Evolutionary conservation across 1,284 basidiomycete genomes (phyloP).

Genomic region (Papiliotrema terrestris): DNA sequence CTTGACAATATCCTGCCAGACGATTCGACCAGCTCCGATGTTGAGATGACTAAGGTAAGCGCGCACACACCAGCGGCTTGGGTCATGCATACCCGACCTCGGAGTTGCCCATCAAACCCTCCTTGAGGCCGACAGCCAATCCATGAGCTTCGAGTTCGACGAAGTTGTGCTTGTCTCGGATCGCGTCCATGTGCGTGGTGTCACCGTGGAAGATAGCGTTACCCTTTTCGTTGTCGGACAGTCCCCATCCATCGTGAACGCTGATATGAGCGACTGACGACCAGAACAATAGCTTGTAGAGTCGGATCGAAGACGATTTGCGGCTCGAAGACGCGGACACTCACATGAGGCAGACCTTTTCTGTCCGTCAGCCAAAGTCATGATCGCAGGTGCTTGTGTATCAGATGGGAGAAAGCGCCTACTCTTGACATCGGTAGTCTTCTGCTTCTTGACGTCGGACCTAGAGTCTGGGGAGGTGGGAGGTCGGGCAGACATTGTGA

Average conservation of each 20-base stretch:
- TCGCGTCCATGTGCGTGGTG: slow-evolving; percentile 81
- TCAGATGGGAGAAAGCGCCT: slow-evolving; percentile 8
- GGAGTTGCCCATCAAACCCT: slow-evolving; percentile 92
- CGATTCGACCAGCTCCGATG: slow-evolving; percentile 84
- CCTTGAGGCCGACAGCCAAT: slow-evolving; percentile 77
- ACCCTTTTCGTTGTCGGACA: slow-evolving; percentile 68
- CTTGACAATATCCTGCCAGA: slow-evolving; percentile 92
- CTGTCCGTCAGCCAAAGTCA: slow-evolving; percentile 35
- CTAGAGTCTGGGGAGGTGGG: slow-evolving; percentile 23
- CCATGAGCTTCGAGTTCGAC: slow-evolving; percentile 77
- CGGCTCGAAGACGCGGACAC: slow-evolving; percentile 19
- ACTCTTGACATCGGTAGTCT: slow-evolving; percentile 37
- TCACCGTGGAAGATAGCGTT: slow-evolving; percentile 78
- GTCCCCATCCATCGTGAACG: slow-evolving; percentile 92
- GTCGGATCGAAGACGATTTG: background rate
- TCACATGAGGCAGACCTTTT: slow-evolving; percentile 87
- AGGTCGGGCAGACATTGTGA: slow-evolving; percentile 20
- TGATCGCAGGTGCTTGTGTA: background rate
- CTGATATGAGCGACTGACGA: slow-evolving; percentile 47
- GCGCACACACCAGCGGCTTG: background rate
- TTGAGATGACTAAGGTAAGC: slow-evolving; percentile 67
- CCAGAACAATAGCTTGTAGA: background rate
- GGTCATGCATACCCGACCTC: slow-evolving; percentile 69
- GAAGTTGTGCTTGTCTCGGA: slow-evolving; percentile 70
- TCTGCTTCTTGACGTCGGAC: slow-evolving; percentile 32